Conservation (phyloP, 805 yeast species). For the Cyberlindnera euphorbiae region DNA sequence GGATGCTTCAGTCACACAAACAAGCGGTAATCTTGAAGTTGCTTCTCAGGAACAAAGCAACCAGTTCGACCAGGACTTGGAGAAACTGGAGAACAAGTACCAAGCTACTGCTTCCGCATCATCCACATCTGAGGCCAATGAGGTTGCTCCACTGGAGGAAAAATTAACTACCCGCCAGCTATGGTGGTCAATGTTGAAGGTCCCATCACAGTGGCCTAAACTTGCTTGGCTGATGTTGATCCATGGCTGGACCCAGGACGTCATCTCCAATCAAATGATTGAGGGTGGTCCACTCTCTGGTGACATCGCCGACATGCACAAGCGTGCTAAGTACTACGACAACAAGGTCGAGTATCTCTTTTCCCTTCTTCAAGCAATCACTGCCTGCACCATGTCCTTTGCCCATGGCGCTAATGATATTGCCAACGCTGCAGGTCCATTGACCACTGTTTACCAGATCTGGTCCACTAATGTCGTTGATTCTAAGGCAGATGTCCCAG, state of each 20-base stretch:
- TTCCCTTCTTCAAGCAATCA: slow-evolving; percentile 63
- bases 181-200: slow-evolving; percentile 35
- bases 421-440: slow-evolving; percentile 74
- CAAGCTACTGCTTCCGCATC: neutral
- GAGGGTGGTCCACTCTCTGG: slow-evolving; percentile 37
- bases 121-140: neutral
- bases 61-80: slow-evolving; percentile 19
- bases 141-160: slow-evolving; percentile 21
- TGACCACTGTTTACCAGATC: slow-evolving; percentile 56
- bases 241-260: slow-evolving; percentile 65
- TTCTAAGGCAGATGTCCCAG: slow-evolving; percentile 53
- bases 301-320: slow-evolving; percentile 46
- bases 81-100: slow-evolving; percentile 19
- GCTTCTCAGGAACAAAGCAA: slow-evolving; percentile 21
- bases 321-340: slow-evolving; percentile 60
- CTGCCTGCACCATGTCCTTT: slow-evolving; percentile 77
- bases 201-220: slow-evolving; percentile 52
- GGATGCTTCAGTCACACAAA: too few relatives aligned
- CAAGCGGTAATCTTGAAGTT: slow-evolving; percentile 10
- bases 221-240: slow-evolving; percentile 44
- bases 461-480: slow-evolving; percentile 49
- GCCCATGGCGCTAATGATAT: slow-evolving; percentile 83
- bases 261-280: slow-evolving; percentile 43
- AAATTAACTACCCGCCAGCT: slow-evolving; percentile 33
- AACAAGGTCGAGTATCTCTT: slow-evolving; percentile 65